A percentile compares a stretch with the other conserved stretches of the same genome.
Conservation (phyloP, 768 basidiomycete genomes). For the Tricholoma terreum region DNA sequence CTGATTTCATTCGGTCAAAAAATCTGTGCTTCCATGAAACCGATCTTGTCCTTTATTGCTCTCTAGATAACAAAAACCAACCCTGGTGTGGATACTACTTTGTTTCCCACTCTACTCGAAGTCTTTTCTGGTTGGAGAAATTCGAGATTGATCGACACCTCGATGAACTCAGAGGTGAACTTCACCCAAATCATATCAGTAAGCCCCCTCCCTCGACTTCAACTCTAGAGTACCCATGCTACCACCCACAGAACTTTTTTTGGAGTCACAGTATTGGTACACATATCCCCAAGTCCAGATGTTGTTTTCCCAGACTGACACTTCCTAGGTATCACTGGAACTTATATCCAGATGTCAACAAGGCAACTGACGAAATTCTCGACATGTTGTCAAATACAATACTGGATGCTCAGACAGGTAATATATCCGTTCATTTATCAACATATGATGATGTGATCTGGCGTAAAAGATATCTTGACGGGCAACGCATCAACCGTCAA, state of each 20-base stretch:
- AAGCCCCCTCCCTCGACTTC: conserved; percentile 3
- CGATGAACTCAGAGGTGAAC: conserved; percentile 23
- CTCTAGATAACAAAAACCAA: conserved; percentile 13
- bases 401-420: conserved; percentile 13
- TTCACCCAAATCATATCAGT: conserved; percentile 28
- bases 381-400: conserved; percentile 24
- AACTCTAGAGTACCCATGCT: not conserved
- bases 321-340: conserved; percentile 34
- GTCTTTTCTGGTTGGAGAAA: conserved; percentile 44
- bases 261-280: conserved; percentile 38
- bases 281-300: not conserved
- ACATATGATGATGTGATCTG: not conserved
- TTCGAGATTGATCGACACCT: conserved; percentile 22
- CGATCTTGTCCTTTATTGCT: conserved; percentile 41
- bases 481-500: not conserved
- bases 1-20: conserved; percentile 15
- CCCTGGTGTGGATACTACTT: conserved; percentile 43
- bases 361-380: conserved; percentile 16
- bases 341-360: conserved; percentile 26
- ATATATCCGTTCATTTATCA: not conserved
- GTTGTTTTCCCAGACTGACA: not conserved
- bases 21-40: conserved; percentile 20
- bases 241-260: conserved; percentile 24
- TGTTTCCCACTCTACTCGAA: conserved; percentile 31
- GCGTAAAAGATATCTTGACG: not conserved